These are phyloP conservation scores for Pythium aquatile DNA, from an alignment of 352 stramenopile genomes.

Conservation along the genomic window DNA sequence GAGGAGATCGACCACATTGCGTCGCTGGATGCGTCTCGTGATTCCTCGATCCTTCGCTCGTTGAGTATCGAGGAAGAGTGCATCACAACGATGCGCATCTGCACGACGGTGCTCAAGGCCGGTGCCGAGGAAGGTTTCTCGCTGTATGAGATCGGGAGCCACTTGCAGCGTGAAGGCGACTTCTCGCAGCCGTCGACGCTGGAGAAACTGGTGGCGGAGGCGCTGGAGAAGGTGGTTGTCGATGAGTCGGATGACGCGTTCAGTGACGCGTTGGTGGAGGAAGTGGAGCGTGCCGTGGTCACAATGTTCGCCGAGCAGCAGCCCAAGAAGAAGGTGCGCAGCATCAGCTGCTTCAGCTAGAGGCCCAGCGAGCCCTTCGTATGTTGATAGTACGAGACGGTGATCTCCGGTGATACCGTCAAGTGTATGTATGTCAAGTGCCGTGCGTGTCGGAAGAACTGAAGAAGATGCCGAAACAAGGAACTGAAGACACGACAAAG, in stretches of 20 bases:
- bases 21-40: slow-evolving; percentile 52
- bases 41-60: slow-evolving; percentile 60
- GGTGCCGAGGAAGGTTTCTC: slow-evolving; percentile 80
- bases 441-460: slow-evolving; percentile 17
- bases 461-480: slow-evolving; percentile 8
- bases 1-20: slow-evolving; percentile 76
- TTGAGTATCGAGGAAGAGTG: slow-evolving; percentile 81
- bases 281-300: slow-evolving; percentile 36
- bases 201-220: slow-evolving; percentile 63
- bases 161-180: slow-evolving; percentile 80
- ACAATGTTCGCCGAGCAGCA: slow-evolving; percentile 51
- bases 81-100: slow-evolving; percentile 81
- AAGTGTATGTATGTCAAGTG: slow-evolving; percentile 9
- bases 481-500: slow-evolving; percentile 11
- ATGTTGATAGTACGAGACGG: slow-evolving; percentile 1
- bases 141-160: slow-evolving; percentile 79
- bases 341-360: slow-evolving; percentile 86
- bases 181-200: slow-evolving; percentile 75
- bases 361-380: not conserved
- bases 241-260: slow-evolving; percentile 30
- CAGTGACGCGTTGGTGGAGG: slow-evolving; percentile 55
- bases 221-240: slow-evolving; percentile 30
- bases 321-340: slow-evolving; percentile 86
- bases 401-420: not conserved
- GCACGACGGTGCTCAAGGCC: slow-evolving; percentile 70